Evolutionary conservation across 2,329 filamentous ascomycete species (phyloP).

Genomic region (Pseudocercospora fuligena): DNA sequence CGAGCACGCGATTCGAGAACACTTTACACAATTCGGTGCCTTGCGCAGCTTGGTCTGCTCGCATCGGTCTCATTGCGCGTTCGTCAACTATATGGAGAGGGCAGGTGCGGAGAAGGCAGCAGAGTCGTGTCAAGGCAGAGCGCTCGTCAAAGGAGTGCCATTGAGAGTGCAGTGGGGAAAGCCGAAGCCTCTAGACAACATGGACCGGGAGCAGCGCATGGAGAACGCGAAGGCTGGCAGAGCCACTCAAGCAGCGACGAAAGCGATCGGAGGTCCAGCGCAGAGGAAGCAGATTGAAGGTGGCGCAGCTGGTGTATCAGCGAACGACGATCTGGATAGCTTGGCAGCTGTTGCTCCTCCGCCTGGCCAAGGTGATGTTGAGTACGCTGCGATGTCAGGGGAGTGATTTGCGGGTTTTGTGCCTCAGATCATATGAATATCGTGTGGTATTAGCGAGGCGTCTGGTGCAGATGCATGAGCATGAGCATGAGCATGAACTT

Average conservation of each 20-base stretch:
- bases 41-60: conserved; percentile 93
- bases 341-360: conserved; percentile 70
- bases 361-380: conserved; percentile 75
- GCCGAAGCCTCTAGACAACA: conserved; percentile 86
- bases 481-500: neutral
- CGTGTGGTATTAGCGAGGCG: conserved; percentile 21
- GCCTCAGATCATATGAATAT: neutral
- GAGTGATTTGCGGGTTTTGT: conserved; percentile 56
- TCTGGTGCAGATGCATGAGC: conserved; percentile 6
- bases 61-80: conserved; percentile 95
- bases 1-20: conserved; percentile 86
- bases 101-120: conserved; percentile 86
- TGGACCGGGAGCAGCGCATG: conserved; percentile 83
- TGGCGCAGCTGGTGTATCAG: conserved; percentile 47
- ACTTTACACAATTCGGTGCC: conserved; percentile 87
- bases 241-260: conserved; percentile 47
- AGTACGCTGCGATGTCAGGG: conserved; percentile 84
- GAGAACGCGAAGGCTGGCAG: conserved; percentile 81
- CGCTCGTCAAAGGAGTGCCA: conserved; percentile 88
- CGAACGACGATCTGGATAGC: conserved; percentile 49
- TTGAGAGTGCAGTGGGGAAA: conserved; percentile 89
- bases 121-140: conserved; percentile 80
- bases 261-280: conserved; percentile 35
- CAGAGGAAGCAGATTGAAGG: conserved; percentile 36
- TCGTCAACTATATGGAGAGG: conserved; percentile 89